Evolutionary conservation across 2,329 filamentous ascomycete species (phyloP).

Genomic region (Beauveria asiatica): DNA sequence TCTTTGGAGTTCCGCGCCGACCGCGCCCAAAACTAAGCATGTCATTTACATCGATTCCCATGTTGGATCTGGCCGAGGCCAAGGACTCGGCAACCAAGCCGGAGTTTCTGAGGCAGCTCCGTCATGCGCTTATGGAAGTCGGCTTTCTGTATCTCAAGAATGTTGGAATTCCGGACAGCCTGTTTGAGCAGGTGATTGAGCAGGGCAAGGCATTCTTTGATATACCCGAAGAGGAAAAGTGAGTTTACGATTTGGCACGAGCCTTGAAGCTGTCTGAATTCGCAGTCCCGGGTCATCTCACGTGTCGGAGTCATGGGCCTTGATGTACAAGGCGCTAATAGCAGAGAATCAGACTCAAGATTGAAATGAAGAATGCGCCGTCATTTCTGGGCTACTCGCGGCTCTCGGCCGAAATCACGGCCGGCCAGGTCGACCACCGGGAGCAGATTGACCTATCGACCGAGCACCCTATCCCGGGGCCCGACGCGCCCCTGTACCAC

Average conservation of each 20-base stretch:
- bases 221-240: constrained; percentile 68
- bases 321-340: background rate
- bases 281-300: no score
- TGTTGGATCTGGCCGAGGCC: constrained; percentile 66
- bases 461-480: constrained; percentile 56
- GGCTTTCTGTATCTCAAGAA: constrained; percentile 83
- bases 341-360: constrained; percentile 39
- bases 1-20: background rate
- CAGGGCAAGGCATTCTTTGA: constrained; percentile 70
- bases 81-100: constrained; percentile 58
- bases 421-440: constrained; percentile 66
- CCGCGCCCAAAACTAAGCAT: constrained; percentile 25
- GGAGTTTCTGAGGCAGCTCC: constrained; percentile 60
- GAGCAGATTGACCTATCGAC: constrained; percentile 86
- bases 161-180: constrained; percentile 58
- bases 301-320: background rate
- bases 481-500: constrained; percentile 58
- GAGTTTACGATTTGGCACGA: constrained; percentile 16
- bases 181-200: constrained; percentile 56
- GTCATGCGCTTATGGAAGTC: constrained; percentile 73
- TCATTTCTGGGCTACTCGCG: constrained; percentile 64
- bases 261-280: no score
- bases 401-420: constrained; percentile 62
- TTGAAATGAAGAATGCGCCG: constrained; percentile 66
- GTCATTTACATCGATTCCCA: constrained; percentile 68